Conservation (phyloP, 371 early-diverging fungal genomes). For the Mortierella sp. region DNA sequence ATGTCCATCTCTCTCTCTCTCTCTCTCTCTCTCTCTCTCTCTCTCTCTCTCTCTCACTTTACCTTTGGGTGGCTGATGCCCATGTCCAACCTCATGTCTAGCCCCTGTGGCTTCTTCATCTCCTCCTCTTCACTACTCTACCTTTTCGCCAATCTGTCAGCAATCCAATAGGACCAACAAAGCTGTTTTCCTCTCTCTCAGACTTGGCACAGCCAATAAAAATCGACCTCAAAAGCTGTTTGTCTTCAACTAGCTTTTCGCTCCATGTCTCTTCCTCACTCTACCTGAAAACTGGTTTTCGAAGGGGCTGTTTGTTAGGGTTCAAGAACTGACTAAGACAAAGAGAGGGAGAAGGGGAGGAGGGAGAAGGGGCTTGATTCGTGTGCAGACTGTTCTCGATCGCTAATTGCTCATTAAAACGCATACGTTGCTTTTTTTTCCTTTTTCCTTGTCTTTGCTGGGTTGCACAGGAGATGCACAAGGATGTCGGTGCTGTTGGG, state of each 20-base stretch:
- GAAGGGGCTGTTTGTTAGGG: not conserved
- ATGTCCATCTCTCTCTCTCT: no score
- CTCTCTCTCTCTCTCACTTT: not conserved
- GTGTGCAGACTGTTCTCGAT: not conserved
- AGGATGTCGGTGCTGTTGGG: not conserved
- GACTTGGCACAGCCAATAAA: constrained; percentile 3
- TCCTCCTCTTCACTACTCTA: not conserved
- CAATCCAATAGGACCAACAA: not conserved
- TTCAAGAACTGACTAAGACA: not conserved
- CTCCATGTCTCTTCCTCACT: not conserved
- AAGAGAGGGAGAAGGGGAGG: no score
- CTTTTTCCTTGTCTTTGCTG: not conserved
- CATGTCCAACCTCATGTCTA: not conserved
- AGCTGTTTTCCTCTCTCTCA: not conserved
- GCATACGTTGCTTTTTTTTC: not conserved
- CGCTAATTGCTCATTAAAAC: not conserved
- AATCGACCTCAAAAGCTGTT: not conserved
- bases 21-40: not conserved
- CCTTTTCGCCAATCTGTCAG: not conserved
- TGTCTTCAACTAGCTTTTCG: not conserved
- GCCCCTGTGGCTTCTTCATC: not conserved
- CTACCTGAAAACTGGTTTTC: not conserved
- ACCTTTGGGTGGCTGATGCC: not conserved
- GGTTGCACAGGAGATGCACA: not conserved
- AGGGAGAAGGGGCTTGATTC: not conserved